Percentiles rank a stretch among this genome's conserved stretches.
Conservation (phyloP, 2,329 filamentous ascomycete species). For the Penicillium corylophilum region DNA sequence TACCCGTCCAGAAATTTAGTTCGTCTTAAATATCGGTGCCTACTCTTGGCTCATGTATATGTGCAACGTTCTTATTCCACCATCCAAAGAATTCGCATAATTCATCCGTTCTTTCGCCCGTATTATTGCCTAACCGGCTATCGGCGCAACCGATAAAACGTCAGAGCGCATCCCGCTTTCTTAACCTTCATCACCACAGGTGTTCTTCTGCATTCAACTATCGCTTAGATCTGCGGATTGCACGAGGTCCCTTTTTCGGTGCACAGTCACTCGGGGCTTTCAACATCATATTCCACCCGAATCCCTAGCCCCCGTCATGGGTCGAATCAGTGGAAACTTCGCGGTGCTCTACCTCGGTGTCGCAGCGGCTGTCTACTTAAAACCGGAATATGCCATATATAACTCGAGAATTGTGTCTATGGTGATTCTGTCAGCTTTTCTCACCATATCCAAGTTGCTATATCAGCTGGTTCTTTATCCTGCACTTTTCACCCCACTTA, state of each 20-base stretch:
- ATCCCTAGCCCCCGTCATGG: conserved; percentile 6
- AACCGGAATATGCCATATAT: conserved; percentile 30
- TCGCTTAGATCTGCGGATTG: not conserved
- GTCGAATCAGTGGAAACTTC: conserved; percentile 10
- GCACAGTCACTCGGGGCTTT: not conserved
- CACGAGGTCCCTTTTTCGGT: not conserved
- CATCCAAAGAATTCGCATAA: too few relatives aligned
- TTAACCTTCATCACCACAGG: not conserved
- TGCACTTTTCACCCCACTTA: conserved; percentile 57
- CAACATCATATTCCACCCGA: not conserved
- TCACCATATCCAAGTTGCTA: conserved; percentile 24
- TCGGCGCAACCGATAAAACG: not conserved
- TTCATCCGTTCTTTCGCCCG: not conserved
- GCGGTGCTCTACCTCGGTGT: conserved; percentile 19
- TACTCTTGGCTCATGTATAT: not conserved
- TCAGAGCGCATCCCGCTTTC: not conserved
- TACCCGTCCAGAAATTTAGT: not conserved
- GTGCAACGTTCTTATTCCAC: not conserved
- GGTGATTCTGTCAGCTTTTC: conserved; percentile 19
- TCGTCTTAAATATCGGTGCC: not conserved
- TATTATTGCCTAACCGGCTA: too few relatives aligned
- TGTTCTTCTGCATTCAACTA: not conserved
- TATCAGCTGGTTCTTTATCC: conserved; percentile 56
- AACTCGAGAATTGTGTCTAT: conserved; percentile 30
- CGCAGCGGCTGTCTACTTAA: conserved; percentile 18